Base-by-base conservation (phyloP, 495 filamentous ascomycete genomes). In the Tetracladium marchalianum region DNA sequence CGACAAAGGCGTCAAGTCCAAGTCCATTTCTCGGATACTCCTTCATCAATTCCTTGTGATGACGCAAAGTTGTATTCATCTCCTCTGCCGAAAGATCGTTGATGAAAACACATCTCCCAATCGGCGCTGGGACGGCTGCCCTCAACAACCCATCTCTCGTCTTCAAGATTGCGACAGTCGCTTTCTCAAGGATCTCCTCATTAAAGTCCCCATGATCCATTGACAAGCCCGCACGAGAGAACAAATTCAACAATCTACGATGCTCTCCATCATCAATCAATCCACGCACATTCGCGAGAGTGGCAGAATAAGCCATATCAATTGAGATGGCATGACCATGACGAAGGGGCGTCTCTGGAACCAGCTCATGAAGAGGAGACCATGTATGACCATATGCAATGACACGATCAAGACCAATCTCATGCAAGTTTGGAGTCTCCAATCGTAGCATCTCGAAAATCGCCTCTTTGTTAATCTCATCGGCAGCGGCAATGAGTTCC, bases 331-430 rank as follows among this genome's bases (percentile, higher is more conserved):
- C 78, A 50, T 81, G 78, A 1, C 79, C 78, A 52, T 82, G 79
- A 22, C 79, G 70, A 8, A 81, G 67, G 4, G 78, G 78, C 0
- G 66, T 71, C 37, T 77, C 67, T 0, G 77, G 79, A 11, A 76
- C 65, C 12, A 83, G 67, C 49, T 81, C 78, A 43, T 80, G 75
- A 13, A 80, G 64, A 1, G 78, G 78, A 4, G 75, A 80, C 78
- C 78, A 83, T 1, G 78, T 82, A 53, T 82, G 78, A 6, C 79
- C 79, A 51, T 78, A 82, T n/a, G 78, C 78, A 51, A 81, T 82
- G 11, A 82, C 75, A 37, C 79, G 61, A 53, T 81, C 76, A 7
- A 81, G 64, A 0, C 70, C 74, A 47, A 81, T 75, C 59, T 81
- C 78, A 40, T 81, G 76, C 3, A 82, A 65, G 43, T 81, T 82